Evolutionary conservation across 352 stramenopile genomes (phyloP).

Genomic region (Phytopythium vexans): DNA sequence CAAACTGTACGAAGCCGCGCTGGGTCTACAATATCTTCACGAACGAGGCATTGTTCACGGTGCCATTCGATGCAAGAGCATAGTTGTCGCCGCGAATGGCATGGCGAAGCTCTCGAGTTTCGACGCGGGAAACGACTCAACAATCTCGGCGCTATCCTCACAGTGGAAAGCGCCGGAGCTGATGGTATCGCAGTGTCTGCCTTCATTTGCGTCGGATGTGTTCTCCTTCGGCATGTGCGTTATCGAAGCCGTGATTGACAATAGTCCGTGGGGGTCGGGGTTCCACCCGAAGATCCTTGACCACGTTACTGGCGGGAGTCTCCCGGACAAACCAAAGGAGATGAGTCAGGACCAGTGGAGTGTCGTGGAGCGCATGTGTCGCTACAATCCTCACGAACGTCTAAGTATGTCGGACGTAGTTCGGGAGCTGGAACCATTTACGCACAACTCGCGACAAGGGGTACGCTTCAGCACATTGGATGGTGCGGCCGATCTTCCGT

Average conservation of each 20-base stretch:
- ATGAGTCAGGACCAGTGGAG: conserved; percentile 21
- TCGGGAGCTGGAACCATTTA: conserved; percentile 7
- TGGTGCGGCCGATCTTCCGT: no score
- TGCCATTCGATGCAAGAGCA: conserved; percentile 44
- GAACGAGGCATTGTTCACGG: conserved; percentile 46
- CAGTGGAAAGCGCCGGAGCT: conserved; percentile 26
- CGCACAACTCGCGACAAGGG: neutral
- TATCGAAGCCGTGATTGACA: conserved; percentile 23
- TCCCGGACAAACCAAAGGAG: conserved; percentile 9
- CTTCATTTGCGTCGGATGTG: conserved; percentile 19
- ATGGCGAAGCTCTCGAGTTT: conserved; percentile 11
- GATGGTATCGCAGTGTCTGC: conserved; percentile 1
- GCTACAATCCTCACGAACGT: conserved; percentile 15
- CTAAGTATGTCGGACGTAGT: conserved; percentile 22
- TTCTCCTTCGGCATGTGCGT: conserved; percentile 29
- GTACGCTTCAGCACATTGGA: neutral
- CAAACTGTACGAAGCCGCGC: conserved; percentile 20
- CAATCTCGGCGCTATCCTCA: neutral
- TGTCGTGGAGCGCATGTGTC: conserved; percentile 23
- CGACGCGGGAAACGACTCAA: neutral
- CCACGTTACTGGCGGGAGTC: conserved; percentile 1
- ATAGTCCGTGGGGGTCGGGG: conserved; percentile 16
- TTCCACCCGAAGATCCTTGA: conserved; percentile 6
- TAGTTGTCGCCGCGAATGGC: conserved; percentile 17
- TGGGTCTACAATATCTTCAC: conserved; percentile 54